Base-by-base conservation (phyloP, 1,139 yeast species). In the Groenewaldozyma auringiensis region DNA sequence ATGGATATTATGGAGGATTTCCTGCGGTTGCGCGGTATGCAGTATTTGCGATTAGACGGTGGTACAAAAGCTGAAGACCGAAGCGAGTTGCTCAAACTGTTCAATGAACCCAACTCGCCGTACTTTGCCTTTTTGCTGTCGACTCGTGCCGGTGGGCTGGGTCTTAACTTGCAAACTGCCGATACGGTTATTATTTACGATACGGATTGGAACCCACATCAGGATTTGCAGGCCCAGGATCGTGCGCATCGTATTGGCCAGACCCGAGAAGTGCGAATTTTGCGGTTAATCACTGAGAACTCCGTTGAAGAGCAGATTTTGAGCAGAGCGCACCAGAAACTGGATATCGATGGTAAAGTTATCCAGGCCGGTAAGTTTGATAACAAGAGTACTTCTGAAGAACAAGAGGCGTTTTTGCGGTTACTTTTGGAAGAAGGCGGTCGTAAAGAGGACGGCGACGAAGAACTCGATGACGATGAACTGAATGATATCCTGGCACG, bases 1-100 rank as follows among this genome's bases (percentile, higher is more conserved):
- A 92, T 92, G 97, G 95, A 88, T 64, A 92, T 92, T 51, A 89
- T 92, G 96, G 98, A 92, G 66, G 98, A 92, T 67, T 92, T 81
- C 62, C 68, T 92, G 60, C 75, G 95, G 50, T 76, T 76, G 65
- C 72, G 80, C 52, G 83, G 79, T 17, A 68, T 87, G 74, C 78
- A 81, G 57, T 92, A 88, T 59, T 72, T 92, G 73, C 79, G 98
- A 63, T 74, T 92, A 52, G 98, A 89, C 69, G 98, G 97, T 71
- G 76, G 81, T 22, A 89, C 97, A 1, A 92, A 88, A 62, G 94
- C 97, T 0, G 98, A 92, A 52, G 97, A 89, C 55, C 83, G 98
- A 69, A 83, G 87, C 25, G 82, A 72, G 40, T 76, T 89, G 78
- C 73, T 92, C 63, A 85, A 83, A 59, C 75, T 71, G 25, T 92